Evolutionary conservation across 805 yeast genomes (phyloP).

Genomic region (Wickerhamomyces silvicola): DNA sequence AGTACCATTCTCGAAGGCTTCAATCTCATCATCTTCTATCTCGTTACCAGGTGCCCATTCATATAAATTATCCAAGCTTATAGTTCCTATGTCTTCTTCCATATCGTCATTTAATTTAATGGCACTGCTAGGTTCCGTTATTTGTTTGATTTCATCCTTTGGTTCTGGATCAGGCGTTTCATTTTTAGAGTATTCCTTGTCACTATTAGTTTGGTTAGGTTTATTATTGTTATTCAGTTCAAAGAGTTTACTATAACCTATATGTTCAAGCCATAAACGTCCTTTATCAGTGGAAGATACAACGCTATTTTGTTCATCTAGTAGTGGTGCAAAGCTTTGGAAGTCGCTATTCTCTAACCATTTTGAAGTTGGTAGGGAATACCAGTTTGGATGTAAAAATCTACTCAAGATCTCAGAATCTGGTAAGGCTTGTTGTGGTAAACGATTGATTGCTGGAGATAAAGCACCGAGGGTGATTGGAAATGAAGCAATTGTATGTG

Average conservation of each 20-base stretch:
- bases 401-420: conserved; percentile 49
- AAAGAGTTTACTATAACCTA: conserved; percentile 37
- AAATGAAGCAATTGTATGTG: conserved; percentile 31
- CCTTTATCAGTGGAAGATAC: conserved; percentile 46
- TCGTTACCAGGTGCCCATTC: conserved; percentile 45
- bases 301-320: conserved; percentile 53
- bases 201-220: conserved; percentile 1
- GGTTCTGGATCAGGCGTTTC: conserved; percentile 8
- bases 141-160: conserved; percentile 2
- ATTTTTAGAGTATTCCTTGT: conserved; percentile 1
- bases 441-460: conserved; percentile 15
- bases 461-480: conserved; percentile 25
- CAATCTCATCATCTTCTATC: conserved; percentile 47
- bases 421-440: conserved; percentile 30
- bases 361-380: conserved; percentile 53
- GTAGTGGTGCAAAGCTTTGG: conserved; percentile 58
- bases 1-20: conserved; percentile 35
- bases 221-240: conserved; percentile 5
- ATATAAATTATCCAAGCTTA: conserved; percentile 35
- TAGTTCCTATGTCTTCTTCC: conserved; percentile 12
- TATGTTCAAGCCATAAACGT: conserved; percentile 46
- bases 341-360: conserved; percentile 53
- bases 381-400: conserved; percentile 58
- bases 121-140: not conserved
- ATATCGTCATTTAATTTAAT: conserved; percentile 6